Base-by-base conservation (phyloP, 495 filamentous ascomycete species). In the Podospora didyma region DNA sequence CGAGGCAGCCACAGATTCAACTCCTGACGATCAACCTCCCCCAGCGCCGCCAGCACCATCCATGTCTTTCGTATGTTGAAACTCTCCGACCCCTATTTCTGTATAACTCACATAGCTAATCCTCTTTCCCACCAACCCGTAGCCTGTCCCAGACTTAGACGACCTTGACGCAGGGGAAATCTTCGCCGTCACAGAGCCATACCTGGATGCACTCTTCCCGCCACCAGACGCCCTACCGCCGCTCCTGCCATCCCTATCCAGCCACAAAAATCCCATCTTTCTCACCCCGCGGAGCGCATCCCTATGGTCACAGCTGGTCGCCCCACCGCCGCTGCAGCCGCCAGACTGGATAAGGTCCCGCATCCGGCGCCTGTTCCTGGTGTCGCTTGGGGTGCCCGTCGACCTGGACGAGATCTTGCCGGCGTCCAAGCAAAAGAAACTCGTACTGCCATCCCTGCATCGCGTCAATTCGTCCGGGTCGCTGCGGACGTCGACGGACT, bases 341-440 rank as follows among this genome's bases (percentile, higher is more conserved):
- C 93, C 95, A 0, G 93, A 99, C 72, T 99, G 94, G 94, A 91
- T 96, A 57, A 90, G 95, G 54, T 96, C 90, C 48, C 91, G 93
- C 50, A 97, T 97, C 65, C 89, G 94, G 51, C 89, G 94, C 10
- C 83, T 97, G 39, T 99, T 99, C 72, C 84, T 99, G 34, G 94
- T 99, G 39, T 96, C 90, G 11, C 82, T 99, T 3, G 94, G 94
- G 16, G 94, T 99, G 1, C 94, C 94, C 5, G 87, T 99, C 47
- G 94, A 99, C 62, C 80, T 99, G 2, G 94, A 99, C 70, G 94
- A 97, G 74, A 97, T 97, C 57, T 82, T 97, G 19, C 94, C 94
- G 2, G 89, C 92, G 2, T 93, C 89, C 35, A 97, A 96, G 72
- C 95, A 97, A 68, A 97, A 97, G 80, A 96, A 97, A 64, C 86